Evolutionary conservation across 1,284 basidiomycete genomes (phyloP), one percentile per base, ranked within the genome.

Genomic region (Takashimella tepidaria): DNA sequence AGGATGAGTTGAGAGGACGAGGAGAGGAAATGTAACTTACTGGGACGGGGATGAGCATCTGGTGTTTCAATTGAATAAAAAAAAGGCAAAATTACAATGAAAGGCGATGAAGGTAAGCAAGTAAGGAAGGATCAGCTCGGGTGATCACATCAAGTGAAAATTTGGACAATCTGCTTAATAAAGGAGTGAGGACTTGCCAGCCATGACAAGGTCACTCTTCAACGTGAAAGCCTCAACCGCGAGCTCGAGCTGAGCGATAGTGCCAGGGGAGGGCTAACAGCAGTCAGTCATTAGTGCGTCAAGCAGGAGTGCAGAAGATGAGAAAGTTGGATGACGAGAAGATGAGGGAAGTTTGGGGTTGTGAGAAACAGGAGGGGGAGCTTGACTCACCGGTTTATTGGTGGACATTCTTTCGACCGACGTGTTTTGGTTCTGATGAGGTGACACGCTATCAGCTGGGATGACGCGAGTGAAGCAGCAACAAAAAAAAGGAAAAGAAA

Each of bases 1-100:
- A 16, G 31, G 31, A 37, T 37, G 16, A 27, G 3, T 3, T 3
- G 12, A 5, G 19, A 5, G 1, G n/a, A n/a, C n/a, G n/a, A n/a
- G n/a, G n/a, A n/a, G n/a, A n/a, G n/a, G n/a, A n/a, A n/a, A n/a
- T 1, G 5, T 13, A 8, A 48, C 54, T 20, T 42, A 59, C 58
- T 53, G 16, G 58, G 58, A 20, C 58, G 58, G 11, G 47, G 53
- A 25, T 49, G 45, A 2, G 55, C 55, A 27, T 56, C 58, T 57
- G 47, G 16, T 16, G 20, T 5, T n/a, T n/a, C n/a, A n/a, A n/a
- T n/a, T n/a, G n/a, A n/a, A n/a, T n/a, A n/a, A n/a, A n/a, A n/a
- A n/a, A n/a, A n/a, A n/a, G n/a, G n/a, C n/a, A n/a, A n/a, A n/a
- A n/a, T n/a, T n/a, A n/a, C n/a, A 23, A 16, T 37, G 31, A 16